phyloP scores from a whole-genome alignment of 352 stramenopile species.

The Thraustochytrium sp. region DNA sequence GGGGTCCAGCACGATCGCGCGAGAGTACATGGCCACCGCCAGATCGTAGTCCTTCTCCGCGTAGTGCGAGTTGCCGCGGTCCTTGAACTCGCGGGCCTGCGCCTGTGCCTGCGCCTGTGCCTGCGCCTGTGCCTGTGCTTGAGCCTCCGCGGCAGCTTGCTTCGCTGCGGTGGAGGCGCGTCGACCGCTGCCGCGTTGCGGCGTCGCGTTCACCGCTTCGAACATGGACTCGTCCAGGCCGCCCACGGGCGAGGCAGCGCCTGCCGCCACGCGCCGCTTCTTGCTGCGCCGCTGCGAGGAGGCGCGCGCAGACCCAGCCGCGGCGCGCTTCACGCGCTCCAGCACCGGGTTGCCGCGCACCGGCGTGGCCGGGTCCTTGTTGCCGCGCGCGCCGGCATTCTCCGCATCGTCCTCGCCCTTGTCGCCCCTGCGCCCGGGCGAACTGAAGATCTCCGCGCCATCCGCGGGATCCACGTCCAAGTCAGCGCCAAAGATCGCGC shows the following conservation, averaged over 20 bases:
- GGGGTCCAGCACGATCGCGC: slow-evolving; percentile 2
- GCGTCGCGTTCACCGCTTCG: background rate
- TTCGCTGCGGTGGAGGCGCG: background rate
- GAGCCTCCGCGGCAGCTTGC: background rate
- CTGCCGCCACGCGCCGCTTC: background rate
- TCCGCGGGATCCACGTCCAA: background rate
- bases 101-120: background rate
- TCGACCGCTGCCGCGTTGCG: background rate
- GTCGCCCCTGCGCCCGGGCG: background rate
- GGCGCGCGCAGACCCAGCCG: background rate
- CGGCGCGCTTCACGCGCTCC: background rate
- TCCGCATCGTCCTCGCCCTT: background rate
- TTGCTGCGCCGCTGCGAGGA: background rate
- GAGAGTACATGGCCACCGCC: background rate
- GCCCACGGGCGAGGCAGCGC: background rate
- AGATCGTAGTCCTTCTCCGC: slow-evolving; percentile 6
- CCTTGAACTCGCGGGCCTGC: background rate
- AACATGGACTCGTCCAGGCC: background rate
- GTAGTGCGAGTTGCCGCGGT: slow-evolving; percentile 15
- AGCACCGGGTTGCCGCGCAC: background rate
- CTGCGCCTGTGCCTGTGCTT: background rate
- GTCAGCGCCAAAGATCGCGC: background rate
- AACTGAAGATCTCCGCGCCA: background rate
- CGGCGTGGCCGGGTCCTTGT: background rate
- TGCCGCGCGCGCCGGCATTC: background rate